Base-by-base conservation (phyloP, 176 grass and related monocot genomes). In the Bothriochloa decipiens region DNA sequence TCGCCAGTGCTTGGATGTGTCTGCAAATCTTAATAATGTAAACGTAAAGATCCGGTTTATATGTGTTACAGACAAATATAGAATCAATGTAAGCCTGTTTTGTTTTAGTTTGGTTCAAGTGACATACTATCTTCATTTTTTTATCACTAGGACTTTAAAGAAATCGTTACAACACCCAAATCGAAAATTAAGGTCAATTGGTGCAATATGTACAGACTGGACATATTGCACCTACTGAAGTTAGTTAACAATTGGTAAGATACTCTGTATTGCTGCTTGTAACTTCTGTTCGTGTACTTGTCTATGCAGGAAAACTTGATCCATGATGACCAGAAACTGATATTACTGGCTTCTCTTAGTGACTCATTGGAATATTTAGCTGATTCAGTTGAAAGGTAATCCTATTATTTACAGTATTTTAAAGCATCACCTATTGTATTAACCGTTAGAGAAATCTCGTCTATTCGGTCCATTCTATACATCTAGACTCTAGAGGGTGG, bases 361-460 rank as follows among this genome's bases (percentile, higher is more conserved):
- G 93, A 98, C 86, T 98, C 96, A 9, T 87, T 98, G 87, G 96
- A 98, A 78, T 98, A 93, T 90, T 81, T 98, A 47, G 96, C 96
- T 61, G 96, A 98, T 92, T 98, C 96, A 72, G 90, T 98, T 83
- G 96, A 92, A 93, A 92, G 91, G 96, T 97, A 90, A 75, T 81
- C n/a, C 46, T 64, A 49, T 83, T 81, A 55, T 78, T 84, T 72
- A 15, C 22, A 43, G 68, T 14, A 13, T 43, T 70, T 40, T 22
- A 40, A 23, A 71, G 39, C 68, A 25, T 26, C 40, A 45, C 5
- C 5, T 26, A 72, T 45, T 45, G 5, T 23, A 72, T 16, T 14
- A 16, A 72, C 40, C 6, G 40, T 40, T 22, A 23, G 68, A 71
- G 22, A 8, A 20, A 58, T 22, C 18, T 58, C 20, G 55, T 23